Evolutionary conservation across 2,329 filamentous ascomycete genomes (phyloP), one percentile per base, ranked within the genome.

Genomic region (Pseudohalonectria lignicola): DNA sequence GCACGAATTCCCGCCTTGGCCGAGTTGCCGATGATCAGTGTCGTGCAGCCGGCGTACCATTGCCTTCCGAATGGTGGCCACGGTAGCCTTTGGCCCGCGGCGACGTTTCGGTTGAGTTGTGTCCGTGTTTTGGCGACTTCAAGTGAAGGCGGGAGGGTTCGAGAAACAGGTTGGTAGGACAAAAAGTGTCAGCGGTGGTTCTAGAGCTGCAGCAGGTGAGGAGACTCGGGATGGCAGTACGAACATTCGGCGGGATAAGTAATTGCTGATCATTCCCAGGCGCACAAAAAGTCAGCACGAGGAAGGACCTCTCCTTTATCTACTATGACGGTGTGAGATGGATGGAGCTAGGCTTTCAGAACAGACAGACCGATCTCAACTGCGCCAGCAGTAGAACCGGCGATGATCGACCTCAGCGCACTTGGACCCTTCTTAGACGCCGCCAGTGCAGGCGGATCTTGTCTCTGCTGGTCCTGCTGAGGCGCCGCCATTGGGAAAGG

Each of bases 21-120:
- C 38, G 87, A 93, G 64, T 98, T 98, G 43, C 92, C 92, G 49
- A 96, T 86, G 42, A 98, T 94, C 56, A 95, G 65, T 20, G 92
- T 96, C 34, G 92, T 96, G 66, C 92, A 98, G 28, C 92, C 92
- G 11, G 92, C 90, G 60, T 98, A 98, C 92, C 92, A 98, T 60
- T 94, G 86, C 50, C 64, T 69, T 35, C 92, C 92, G 53, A 96
- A 96, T 10, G 86, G 85, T 31, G 92, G 92, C 84, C 86, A 95
- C 38, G 90, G 87, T 21, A 95, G 74, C 66, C 94, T 95, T 67
- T 93, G 70, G 34, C 80, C 82, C 39, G 82, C 79, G 35, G 83
- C 70, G 52, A 96, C 69, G 50, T 80, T 77, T 49, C 82, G 78
- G 61, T 98, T 98, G 53, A 98, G 79, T 62, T 96, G 92, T 40